These are phyloP conservation scores for Spatholobus suberectus DNA, from an alignment of 306 rosid genomes.

Conservation along the genomic window DNA sequence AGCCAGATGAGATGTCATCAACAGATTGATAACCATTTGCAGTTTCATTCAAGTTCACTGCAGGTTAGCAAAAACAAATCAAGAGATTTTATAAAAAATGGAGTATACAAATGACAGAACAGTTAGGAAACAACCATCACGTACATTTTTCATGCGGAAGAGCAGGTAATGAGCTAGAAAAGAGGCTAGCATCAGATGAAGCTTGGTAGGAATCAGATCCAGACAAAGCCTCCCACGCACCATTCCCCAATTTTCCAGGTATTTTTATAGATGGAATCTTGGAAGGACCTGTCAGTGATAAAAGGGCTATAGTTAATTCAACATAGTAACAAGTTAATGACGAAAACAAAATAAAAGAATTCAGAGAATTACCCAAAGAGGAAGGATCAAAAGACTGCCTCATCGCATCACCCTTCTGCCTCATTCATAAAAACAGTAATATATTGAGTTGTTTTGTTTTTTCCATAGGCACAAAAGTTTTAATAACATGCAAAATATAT, in stretches of 20 bases:
- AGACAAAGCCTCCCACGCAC: slow-evolving; percentile 58
- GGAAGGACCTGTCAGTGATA: slow-evolving; percentile 53
- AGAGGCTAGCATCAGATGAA: slow-evolving; percentile 78
- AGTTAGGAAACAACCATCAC: slow-evolving; percentile 30
- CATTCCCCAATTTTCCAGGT: slow-evolving; percentile 51
- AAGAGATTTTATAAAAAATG: slow-evolving; percentile 19
- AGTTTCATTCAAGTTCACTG: slow-evolving; percentile 72
- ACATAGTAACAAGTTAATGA: slow-evolving; percentile 13
- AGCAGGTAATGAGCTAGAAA: slow-evolving; percentile 85
- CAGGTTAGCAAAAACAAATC: slow-evolving; percentile 43
- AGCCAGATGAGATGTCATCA: slow-evolving; percentile 61
- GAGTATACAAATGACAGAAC: slow-evolving; percentile 21
- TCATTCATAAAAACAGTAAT: slow-evolving; percentile 23
- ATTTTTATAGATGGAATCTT: slow-evolving; percentile 55
- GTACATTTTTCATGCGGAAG: slow-evolving; percentile 78
- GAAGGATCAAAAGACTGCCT: slow-evolving; percentile 61
- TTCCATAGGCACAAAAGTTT: slow-evolving; percentile 24
- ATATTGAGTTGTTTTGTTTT: slow-evolving; percentile 27
- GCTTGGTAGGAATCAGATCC: slow-evolving; percentile 62
- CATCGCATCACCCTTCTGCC: slow-evolving; percentile 65
- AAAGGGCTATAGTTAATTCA: slow-evolving; percentile 19
- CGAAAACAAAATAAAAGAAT: slow-evolving; percentile 16
- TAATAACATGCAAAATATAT: slow-evolving; percentile 7
- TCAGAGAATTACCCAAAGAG: slow-evolving; percentile 53
- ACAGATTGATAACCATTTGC: slow-evolving; percentile 54